Base-by-base conservation (phyloP, 495 filamentous ascomycete species). In the Neurospora sublineolata region DNA sequence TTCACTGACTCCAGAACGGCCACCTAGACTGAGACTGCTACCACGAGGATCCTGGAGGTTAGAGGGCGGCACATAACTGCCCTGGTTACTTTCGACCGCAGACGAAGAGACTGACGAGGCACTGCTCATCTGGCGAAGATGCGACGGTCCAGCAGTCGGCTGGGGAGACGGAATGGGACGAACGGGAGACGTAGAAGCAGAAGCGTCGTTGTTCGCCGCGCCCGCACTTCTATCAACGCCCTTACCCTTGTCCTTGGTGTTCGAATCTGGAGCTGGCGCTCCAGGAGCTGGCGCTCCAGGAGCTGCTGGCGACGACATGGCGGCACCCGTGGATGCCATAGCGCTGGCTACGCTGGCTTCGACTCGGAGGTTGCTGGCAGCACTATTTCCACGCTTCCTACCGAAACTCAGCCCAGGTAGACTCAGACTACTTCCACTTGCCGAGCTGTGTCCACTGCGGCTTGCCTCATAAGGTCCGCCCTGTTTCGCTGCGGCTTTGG, bases 61-160 rank as follows among this genome's bases (percentile, higher is more conserved):
- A 41, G 84, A 72, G 39, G 70, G 77, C 79, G 75, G 80, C 70
- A 58, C 81, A 76, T 76, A 89, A 73, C 77, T 89, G 77, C 86
- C 90, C 3, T 86, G 82, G 18, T 83, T 81, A 18, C 87, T 91
- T 68, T 93, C 92, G 27, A 88, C 82, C 11, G 91, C 81, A 0
- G 92, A 94, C 3, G 93, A 96, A 16, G 89, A 86, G 4, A 91
- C 87, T 1, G 93, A 95, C 3, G 93, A 95, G 4, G 92, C 90
- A 74, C 90, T 94, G 68, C 92, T 94, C 78, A 94, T 89, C 69
- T 93, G 90, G 7, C 93, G 86, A 5, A 94, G 83, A 76, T 93
- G 91, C 16, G 90, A 92, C 33, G 89, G 86, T 58, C 84, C 84
- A 18, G 80, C 80, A 77, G 71, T 82, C 73, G 52, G 86, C 79